Conservation (phyloP, 1,284 basidiomycete species). For the Meripilus lineatus region DNA sequence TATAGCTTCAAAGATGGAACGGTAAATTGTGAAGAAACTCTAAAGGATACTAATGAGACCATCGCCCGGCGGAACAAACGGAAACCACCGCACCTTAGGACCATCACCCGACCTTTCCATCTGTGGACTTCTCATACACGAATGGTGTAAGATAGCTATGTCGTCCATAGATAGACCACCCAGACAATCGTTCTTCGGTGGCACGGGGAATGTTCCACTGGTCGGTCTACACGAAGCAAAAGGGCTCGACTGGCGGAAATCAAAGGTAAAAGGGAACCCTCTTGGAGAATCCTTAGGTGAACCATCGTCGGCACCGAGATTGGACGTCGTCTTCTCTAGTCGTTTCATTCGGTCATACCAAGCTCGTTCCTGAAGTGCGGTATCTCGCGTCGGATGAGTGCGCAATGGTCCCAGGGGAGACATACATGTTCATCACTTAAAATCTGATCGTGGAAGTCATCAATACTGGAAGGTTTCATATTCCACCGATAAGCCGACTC, state of each 20-base stretch:
- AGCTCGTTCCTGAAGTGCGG: not conserved
- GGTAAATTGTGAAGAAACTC: constrained; percentile 85
- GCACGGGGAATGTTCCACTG: not conserved
- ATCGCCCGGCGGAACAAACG: not conserved
- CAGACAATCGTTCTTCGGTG: not conserved
- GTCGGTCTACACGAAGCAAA: not conserved
- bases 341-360: not conserved
- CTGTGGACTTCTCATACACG: not conserved
- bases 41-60: constrained; percentile 23
- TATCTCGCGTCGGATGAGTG: too few species aligned
- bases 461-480: too few species aligned
- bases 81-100: constrained; percentile 2
- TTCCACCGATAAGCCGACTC: constrained; percentile 10
- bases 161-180: not conserved
- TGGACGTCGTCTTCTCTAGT: too few species aligned
- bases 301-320: too few species aligned
- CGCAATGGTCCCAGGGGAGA: too few species aligned
- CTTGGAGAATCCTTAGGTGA: too few species aligned
- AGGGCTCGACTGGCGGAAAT: too few species aligned
- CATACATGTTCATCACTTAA: constrained; percentile 79
- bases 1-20: constrained; percentile 75
- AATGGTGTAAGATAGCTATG: not conserved
- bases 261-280: too few species aligned
- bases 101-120: constrained; percentile 9
- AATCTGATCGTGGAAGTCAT: too few species aligned